phyloP scores from a whole-genome alignment of 768 basidiomycete genomes.

The Tylopilus rubrobrunneus region DNA sequence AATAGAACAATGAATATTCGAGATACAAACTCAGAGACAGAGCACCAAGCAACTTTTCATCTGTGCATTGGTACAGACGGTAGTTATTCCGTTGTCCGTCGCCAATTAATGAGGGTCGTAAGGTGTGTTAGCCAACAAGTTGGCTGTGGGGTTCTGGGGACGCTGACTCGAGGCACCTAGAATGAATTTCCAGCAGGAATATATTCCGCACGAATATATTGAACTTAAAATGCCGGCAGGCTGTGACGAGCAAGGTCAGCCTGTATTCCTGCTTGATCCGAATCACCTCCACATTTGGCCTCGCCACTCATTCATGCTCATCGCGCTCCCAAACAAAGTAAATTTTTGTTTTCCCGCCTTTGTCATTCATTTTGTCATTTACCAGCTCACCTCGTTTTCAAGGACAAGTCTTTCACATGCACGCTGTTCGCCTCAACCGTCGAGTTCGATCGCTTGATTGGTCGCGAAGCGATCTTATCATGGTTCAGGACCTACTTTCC shows the following conservation, averaged over 20 bases:
- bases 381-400: slow-evolving; percentile 17
- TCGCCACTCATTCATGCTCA: slow-evolving; percentile 98
- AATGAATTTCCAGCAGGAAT: slow-evolving; percentile 94
- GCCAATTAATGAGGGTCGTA: slow-evolving; percentile 93
- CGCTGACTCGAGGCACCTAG: slow-evolving; percentile 41
- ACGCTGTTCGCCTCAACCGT: slow-evolving; percentile 88
- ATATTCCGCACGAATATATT: slow-evolving; percentile 93
- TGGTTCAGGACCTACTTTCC: slow-evolving; percentile 88
- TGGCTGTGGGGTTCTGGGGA: slow-evolving; percentile 1
- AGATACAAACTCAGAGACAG: slow-evolving; percentile 40
- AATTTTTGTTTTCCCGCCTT: slow-evolving; percentile 24
- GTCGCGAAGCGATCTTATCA: slow-evolving; percentile 49
- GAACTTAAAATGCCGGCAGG: slow-evolving; percentile 94
- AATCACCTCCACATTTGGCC: slow-evolving; percentile 99
- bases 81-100: slow-evolving; percentile 85
- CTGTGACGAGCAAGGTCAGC: slow-evolving; percentile 51
- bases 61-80: slow-evolving; percentile 93
- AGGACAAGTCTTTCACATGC: slow-evolving; percentile 98
- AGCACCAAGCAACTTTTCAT: slow-evolving; percentile 56
- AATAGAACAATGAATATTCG: slow-evolving; percentile 50
- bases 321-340: slow-evolving; percentile 96
- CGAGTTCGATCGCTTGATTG: slow-evolving; percentile 66
- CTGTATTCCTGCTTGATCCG: slow-evolving; percentile 82
- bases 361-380: slow-evolving; percentile 30
- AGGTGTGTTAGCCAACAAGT: slow-evolving; percentile 50